A percentile compares a stretch with the other conserved stretches of the same genome.
Evolutionary conservation across 169 alveolate genomes (phyloP).

Genomic region (Eimeria tenella): DNA sequence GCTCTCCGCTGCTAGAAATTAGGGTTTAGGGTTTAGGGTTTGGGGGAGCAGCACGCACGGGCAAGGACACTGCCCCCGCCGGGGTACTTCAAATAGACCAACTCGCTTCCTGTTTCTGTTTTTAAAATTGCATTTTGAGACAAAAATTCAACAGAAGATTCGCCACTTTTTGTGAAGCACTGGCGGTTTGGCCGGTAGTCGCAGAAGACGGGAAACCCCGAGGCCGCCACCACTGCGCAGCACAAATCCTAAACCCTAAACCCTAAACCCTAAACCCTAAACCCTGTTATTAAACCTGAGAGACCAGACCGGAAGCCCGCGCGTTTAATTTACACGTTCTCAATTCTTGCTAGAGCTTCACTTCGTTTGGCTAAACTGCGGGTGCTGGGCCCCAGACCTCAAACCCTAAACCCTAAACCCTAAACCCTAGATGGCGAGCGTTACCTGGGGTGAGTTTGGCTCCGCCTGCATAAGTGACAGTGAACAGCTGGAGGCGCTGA

Average conservation of each 20-base stretch:
- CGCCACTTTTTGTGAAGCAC: slow-evolving; percentile 31
- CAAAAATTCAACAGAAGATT: not conserved
- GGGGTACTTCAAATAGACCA: slow-evolving; percentile 39
- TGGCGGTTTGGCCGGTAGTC: slow-evolving; percentile 47
- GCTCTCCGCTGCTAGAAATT: not conserved
- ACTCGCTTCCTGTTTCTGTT: slow-evolving; percentile 5
- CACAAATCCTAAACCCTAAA: no score
- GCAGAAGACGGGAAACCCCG: slow-evolving; percentile 38
- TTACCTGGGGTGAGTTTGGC: no score
- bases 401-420: no score
- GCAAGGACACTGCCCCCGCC: slow-evolving; percentile 49
- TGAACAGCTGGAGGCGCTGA: slow-evolving; percentile 41
- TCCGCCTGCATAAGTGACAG: not conserved
- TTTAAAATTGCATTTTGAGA: not conserved
- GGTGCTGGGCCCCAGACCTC: no score
- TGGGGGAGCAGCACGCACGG: not conserved
- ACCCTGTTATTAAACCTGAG: no score
- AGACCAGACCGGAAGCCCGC: no score
- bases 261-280: no score
- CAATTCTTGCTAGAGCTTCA: no score
- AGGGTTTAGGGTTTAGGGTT: not conserved
- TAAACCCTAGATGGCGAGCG: no score
- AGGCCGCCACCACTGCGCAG: slow-evolving; percentile 29
- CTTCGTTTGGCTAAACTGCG: no score
- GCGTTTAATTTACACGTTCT: no score